phyloP scores from a whole-genome alignment of 2,329 filamentous ascomycete species.

The Cladophialophora exuberans region DNA sequence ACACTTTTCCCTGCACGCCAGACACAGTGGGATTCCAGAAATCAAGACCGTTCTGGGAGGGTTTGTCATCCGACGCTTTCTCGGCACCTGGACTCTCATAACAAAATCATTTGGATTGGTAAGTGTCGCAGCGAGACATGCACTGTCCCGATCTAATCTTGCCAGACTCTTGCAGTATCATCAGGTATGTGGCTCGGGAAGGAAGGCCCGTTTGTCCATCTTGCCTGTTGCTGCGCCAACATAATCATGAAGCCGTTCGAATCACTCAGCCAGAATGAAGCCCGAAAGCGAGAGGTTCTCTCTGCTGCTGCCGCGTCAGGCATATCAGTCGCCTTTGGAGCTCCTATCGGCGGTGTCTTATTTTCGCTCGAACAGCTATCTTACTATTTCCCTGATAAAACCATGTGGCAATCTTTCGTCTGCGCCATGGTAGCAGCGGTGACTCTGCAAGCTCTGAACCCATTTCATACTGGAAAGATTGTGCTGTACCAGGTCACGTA shows the following conservation, averaged over 20 bases:
- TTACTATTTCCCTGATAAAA: slow-evolving; percentile 98
- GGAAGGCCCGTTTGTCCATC: slow-evolving; percentile 92
- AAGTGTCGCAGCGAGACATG: slow-evolving; percentile 36
- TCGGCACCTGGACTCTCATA: slow-evolving; percentile 84
- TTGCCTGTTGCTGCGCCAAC: slow-evolving; percentile 95
- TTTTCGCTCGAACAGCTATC: slow-evolving; percentile 97
- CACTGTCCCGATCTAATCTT: slow-evolving; percentile 34
- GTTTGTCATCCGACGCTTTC: slow-evolving; percentile 85
- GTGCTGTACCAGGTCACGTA: slow-evolving; percentile 96
- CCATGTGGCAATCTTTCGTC: slow-evolving; percentile 99
- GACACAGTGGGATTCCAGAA: slow-evolving; percentile 94
- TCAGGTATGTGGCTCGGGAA: slow-evolving; percentile 97
- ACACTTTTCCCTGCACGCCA: slow-evolving; percentile 83
- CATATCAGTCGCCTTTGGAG: slow-evolving; percentile 91
- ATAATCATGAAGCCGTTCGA: slow-evolving; percentile 88
- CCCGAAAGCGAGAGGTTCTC: slow-evolving; percentile 88
- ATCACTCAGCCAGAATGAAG: slow-evolving; percentile 83
- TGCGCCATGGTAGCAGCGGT: slow-evolving; percentile 99
- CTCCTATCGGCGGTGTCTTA: slow-evolving; percentile 89
- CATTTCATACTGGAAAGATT: slow-evolving; percentile 92
- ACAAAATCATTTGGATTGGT: slow-evolving; percentile 90
- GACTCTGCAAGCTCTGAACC: slow-evolving; percentile 87
- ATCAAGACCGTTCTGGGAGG: slow-evolving; percentile 96
- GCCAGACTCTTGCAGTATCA: slow-evolving; percentile 81
- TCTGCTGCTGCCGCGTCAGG: slow-evolving; percentile 90